Evolutionary conservation across 352 stramenopile species (phyloP), one percentile per base, ranked within the genome.

Genomic region (Phytophthora parvispora): DNA sequence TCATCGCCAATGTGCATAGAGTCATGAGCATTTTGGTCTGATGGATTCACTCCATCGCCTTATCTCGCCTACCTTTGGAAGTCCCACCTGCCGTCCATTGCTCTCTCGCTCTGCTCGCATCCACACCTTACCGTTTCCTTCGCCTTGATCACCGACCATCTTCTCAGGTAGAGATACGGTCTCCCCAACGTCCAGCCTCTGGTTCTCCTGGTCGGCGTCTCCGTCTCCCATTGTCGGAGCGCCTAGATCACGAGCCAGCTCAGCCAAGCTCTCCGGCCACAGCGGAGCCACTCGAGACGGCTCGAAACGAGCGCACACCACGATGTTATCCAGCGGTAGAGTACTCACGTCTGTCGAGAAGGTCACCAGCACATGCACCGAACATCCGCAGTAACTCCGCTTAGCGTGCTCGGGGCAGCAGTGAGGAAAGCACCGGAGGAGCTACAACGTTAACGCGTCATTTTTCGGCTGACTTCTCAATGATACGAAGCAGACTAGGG

Each of bases 321-420:
- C 6, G 10, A 75, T 34, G 5, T 73, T 22, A 43, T 72, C 53
- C 43, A 52, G 15, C n/a, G 6, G 25, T 8, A 36, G 15, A 25
- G 20, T 32, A 34, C 24, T 38, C 15, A 53, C 25, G 12, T 40
- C 47, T 16, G 48, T 28, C 4, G 52, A 59, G 16, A 75, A 73
- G 3, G 64, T 72, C 34, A 72, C 64, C 12, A 69, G 60, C 4
- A 86, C 7, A 31, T 81, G 66, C 0, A 83, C 31, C 10, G 75
- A 76, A 28, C 63, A 71, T 20, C 75, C 75, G 48, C 75, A 83
- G 55, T 83, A 83, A 48, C 67, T 74, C 7, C 75, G 60, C 28
- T 22, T 34, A 4, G 61, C 50, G 52, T 83, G 75, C 5, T 65
- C 57, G 1, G 71, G 75, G 28, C 75, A 83, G 38, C 75, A 83